These are phyloP conservation scores for Zopfia rhizophila DNA, from an alignment of 2,329 filamentous ascomycete genomes.

Conservation along the genomic window DNA sequence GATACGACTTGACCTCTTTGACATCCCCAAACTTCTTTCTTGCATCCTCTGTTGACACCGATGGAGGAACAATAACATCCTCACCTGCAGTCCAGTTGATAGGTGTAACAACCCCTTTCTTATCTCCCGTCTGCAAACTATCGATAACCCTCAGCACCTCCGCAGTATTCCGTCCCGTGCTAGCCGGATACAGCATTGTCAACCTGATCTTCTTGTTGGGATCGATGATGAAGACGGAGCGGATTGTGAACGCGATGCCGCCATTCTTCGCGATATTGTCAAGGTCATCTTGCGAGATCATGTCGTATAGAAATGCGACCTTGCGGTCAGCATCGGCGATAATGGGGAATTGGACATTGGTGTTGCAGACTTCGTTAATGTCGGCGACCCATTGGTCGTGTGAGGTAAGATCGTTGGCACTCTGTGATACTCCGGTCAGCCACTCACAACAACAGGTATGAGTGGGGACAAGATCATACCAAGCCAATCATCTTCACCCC, in stretches of 20 bases:
- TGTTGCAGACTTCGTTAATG: constrained; percentile 60
- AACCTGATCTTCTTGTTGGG: constrained; percentile 92
- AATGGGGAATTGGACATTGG: constrained; percentile 60
- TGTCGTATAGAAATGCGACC: constrained; percentile 61
- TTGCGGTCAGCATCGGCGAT: constrained; percentile 62
- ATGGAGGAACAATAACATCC: constrained; percentile 91
- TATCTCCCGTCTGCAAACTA: constrained; percentile 75
- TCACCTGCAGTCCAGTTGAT: constrained; percentile 91
- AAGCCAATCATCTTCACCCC: constrained; percentile 92
- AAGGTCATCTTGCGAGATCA: constrained; percentile 64
- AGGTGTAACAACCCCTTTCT: constrained; percentile 86
- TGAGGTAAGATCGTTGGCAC: constrained; percentile 83
- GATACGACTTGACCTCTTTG: constrained; percentile 71
- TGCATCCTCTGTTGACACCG: constrained; percentile 84
- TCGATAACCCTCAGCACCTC: constrained; percentile 70
- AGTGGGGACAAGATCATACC: constrained; percentile 45
- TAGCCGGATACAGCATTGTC: constrained; percentile 92
- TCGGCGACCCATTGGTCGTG: constrained; percentile 93
- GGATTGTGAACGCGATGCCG: constrained; percentile 87
- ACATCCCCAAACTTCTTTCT: constrained; percentile 86
- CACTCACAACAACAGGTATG: not conserved
- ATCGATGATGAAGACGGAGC: constrained; percentile 94
- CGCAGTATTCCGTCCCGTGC: constrained; percentile 74
- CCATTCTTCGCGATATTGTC: constrained; percentile 65
- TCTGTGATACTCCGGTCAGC: constrained; percentile 44